phyloP scores from a whole-genome alignment of 2,329 filamentous ascomycete genomes.

The Teratosphaeria viscida region DNA sequence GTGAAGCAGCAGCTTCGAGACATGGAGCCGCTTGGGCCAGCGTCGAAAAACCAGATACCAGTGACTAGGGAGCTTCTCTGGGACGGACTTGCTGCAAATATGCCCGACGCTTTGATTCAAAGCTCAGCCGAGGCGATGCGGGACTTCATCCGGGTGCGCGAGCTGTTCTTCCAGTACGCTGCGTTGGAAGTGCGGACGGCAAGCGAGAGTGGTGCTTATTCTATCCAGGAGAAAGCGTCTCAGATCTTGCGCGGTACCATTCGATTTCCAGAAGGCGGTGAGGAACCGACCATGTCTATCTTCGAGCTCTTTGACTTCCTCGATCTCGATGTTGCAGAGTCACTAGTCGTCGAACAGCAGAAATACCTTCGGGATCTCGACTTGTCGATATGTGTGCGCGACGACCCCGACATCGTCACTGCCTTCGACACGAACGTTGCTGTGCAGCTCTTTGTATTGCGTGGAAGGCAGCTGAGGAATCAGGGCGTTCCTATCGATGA shows the following conservation, averaged over 20 bases:
- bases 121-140: slow-evolving; percentile 59
- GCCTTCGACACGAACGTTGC: slow-evolving; percentile 62
- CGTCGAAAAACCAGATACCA: slow-evolving; percentile 62
- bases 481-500: slow-evolving; percentile 25
- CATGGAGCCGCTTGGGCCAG: slow-evolving; percentile 68
- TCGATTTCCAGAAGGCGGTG: slow-evolving; percentile 53
- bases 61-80: slow-evolving; percentile 60
- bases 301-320: slow-evolving; percentile 94
- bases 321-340: slow-evolving; percentile 46
- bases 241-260: slow-evolving; percentile 68
- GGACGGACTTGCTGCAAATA: slow-evolving; percentile 55
- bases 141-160: slow-evolving; percentile 68
- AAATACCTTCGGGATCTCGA: slow-evolving; percentile 57
- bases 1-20: slow-evolving; percentile 70
- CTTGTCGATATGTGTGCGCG: slow-evolving; percentile 52
- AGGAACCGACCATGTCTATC: slow-evolving; percentile 60
- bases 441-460: slow-evolving; percentile 62
- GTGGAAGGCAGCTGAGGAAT: slow-evolving; percentile 51
- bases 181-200: slow-evolving; percentile 74
- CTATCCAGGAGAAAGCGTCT: slow-evolving; percentile 46
- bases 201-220: slow-evolving; percentile 16
- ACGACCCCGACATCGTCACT: slow-evolving; percentile 45
- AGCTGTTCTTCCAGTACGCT: slow-evolving; percentile 73
- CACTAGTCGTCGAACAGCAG: slow-evolving; percentile 40
- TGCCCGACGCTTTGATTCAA: slow-evolving; percentile 58